Conservation (phyloP, 1,284 basidiomycete genomes). For the Termitomyces sp. region DNA sequence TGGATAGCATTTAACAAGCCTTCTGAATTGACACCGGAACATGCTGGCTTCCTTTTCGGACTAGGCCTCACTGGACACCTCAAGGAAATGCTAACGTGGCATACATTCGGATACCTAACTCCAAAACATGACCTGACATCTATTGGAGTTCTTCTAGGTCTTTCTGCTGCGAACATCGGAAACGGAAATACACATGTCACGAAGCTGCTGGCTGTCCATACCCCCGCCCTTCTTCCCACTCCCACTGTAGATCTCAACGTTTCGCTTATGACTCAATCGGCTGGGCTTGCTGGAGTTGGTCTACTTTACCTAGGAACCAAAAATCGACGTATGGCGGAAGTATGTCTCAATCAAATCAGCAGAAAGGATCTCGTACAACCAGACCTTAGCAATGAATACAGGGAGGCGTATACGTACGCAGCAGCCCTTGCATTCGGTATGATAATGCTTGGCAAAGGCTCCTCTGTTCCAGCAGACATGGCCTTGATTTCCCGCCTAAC, state of each 20-base stretch:
- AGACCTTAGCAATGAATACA: constrained; percentile 78
- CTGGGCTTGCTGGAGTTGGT: constrained; percentile 86
- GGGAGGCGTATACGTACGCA: constrained; percentile 89
- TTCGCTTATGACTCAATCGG: constrained; percentile 84
- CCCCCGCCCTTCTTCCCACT: constrained; percentile 85
- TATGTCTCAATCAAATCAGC: constrained; percentile 82
- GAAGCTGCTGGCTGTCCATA: constrained; percentile 88
- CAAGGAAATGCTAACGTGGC: constrained; percentile 82
- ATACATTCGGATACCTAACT: constrained; percentile 87
- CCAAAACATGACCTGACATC: constrained; percentile 94
- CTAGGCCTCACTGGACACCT: constrained; percentile 91
- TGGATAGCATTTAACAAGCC: constrained; percentile 95
- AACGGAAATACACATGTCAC: constrained; percentile 84
- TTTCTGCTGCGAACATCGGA: constrained; percentile 90
- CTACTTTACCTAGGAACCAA: constrained; percentile 86
- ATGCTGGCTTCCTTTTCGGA: constrained; percentile 93
- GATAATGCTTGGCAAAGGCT: constrained; percentile 90
- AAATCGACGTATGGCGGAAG: constrained; percentile 88
- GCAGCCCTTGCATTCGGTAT: constrained; percentile 91
- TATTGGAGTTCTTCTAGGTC: constrained; percentile 87
- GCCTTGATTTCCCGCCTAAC: constrained; percentile 63
- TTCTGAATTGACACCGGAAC: constrained; percentile 79
- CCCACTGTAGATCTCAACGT: constrained; percentile 88
- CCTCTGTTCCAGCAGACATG: constrained; percentile 71
- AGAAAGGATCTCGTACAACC: constrained; percentile 72